Evolutionary conservation across 345 rosid genomes (phyloP).

Genomic region (Iberis pinnata): DNA sequence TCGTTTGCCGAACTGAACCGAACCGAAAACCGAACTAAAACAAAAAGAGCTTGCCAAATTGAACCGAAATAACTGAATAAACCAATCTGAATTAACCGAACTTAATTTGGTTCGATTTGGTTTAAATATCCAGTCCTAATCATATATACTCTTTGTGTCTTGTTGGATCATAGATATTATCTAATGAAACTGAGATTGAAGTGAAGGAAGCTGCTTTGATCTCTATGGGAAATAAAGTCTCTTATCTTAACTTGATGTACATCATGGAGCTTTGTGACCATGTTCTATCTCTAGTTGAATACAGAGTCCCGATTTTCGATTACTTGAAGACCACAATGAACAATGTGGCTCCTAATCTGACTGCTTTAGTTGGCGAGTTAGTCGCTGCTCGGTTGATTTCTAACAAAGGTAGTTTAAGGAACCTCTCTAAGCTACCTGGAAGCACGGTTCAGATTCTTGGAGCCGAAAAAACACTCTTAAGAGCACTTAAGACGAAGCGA

Average conservation of each 20-base stretch:
- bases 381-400: constrained; percentile 94
- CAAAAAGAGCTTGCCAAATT: too few species aligned
- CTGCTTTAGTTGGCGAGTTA: constrained; percentile 91
- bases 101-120: too few species aligned
- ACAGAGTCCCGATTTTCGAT: constrained; percentile 83
- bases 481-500: constrained; percentile 90
- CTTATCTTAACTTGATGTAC: constrained; percentile 39
- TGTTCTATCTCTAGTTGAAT: constrained; percentile 70
- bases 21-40: too few species aligned
- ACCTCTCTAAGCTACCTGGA: constrained; percentile 94
- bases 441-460: constrained; percentile 92
- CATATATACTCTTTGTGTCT: too few species aligned
- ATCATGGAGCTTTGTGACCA: constrained; percentile 80
- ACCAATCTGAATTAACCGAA: too few species aligned
- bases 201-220: too few species aligned
- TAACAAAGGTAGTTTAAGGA: constrained; percentile 87
- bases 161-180: too few species aligned
- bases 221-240: too few species aligned
- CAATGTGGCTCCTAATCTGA: constrained; percentile 85
- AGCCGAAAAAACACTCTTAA: constrained; percentile 88
- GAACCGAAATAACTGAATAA: too few species aligned
- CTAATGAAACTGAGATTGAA: too few species aligned
- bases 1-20: too few species aligned
- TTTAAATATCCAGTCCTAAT: too few species aligned
- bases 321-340: constrained; percentile 85